A percentile compares a stretch with the other conserved stretches of the same genome.
phyloP scores from a whole-genome alignment of 768 basidiomycete genomes.

The Lactifluus subvellereus region DNA sequence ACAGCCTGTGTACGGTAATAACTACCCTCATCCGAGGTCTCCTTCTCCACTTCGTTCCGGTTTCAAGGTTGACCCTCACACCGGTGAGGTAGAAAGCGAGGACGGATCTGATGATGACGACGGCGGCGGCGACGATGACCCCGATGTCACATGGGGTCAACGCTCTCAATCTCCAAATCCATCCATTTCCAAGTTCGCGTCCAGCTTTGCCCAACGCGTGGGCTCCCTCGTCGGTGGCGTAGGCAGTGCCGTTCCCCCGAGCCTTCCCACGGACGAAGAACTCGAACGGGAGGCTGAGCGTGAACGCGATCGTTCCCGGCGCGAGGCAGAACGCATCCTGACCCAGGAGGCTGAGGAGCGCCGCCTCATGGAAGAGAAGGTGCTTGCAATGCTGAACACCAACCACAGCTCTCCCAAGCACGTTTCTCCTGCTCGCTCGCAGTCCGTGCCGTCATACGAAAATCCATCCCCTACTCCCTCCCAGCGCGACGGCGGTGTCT shows the following conservation, averaged over 20 bases:
- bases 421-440: conserved; percentile 57
- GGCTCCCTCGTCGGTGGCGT: conserved; percentile 57
- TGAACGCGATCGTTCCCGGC: conserved; percentile 68
- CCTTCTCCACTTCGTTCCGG: conserved; percentile 70
- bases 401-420: conserved; percentile 35
- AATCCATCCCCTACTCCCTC: conserved; percentile 55
- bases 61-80: conserved; percentile 49
- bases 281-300: conserved; percentile 74
- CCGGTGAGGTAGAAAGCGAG: conserved; percentile 37
- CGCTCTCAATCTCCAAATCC: conserved; percentile 59
- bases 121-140: conserved; percentile 39
- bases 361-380: conserved; percentile 62
- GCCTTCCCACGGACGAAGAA: conserved; percentile 64
- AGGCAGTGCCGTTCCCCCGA: conserved; percentile 32
- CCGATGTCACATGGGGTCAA: conserved; percentile 36
- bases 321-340: conserved; percentile 75
- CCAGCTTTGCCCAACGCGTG: conserved; percentile 71
- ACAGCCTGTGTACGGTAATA: conserved; percentile 38
- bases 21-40: conserved; percentile 42
- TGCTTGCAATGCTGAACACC: conserved; percentile 67
- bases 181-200: conserved; percentile 67
- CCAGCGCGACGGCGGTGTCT: conserved; percentile 46
- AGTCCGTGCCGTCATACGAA: conserved; percentile 36
- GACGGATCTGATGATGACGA: conserved; percentile 46
- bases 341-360: conserved; percentile 66